Evolutionary conservation across 2,329 filamentous ascomycete species (phyloP), one percentile per base, ranked within the genome.

Genomic region (Ophiostoma tasmaniense): DNA sequence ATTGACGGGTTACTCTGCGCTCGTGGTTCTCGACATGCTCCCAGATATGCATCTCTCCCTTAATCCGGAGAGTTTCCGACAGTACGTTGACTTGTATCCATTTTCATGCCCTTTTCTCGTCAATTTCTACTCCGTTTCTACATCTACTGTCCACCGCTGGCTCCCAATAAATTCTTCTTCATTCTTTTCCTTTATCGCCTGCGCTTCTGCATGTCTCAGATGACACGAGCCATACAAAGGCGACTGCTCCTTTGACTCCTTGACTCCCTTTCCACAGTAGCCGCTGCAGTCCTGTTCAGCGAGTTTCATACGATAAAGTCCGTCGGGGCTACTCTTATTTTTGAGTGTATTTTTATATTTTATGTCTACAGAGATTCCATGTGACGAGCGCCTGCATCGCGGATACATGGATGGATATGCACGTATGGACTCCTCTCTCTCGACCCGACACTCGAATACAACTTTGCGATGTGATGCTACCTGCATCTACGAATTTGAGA

Each of bases 201-300:
- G 22, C 68, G 25, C 68, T 67, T 69, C 59, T 35, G 66, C 68
- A 59, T 69, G 68, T 69, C 68, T 67, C 59, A 69, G 66, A 66
- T 59, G 11, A 30, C 14, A 67, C 28, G 37, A 61, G 35, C 50
- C 50, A 61, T 42, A 39, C 45, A 30, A 33, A 61, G 39, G 55
- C n/a, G 14, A 59, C n/a, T 28, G 22, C 52, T 68, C 17, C 39
- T 17, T 45, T n/a, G 55, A 17, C 11, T 2, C 45, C 39, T 35
- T 45, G 28, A 30, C 30, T 52, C 39, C n/a, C 17, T 64, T 55
- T n/a, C 42, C n/a, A 45, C 42, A 45, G 42, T n/a, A 45, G 42
- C 14, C 39, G 20, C 42, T 45, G 20, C 42, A 33, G 33, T n/a
- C n/a, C n/a, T n/a, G 33, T 33, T 33, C 14, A n/a, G 17, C n/a